Conservation (phyloP, 164 flowering plant species). For the Macadamia integrifolia region DNA sequence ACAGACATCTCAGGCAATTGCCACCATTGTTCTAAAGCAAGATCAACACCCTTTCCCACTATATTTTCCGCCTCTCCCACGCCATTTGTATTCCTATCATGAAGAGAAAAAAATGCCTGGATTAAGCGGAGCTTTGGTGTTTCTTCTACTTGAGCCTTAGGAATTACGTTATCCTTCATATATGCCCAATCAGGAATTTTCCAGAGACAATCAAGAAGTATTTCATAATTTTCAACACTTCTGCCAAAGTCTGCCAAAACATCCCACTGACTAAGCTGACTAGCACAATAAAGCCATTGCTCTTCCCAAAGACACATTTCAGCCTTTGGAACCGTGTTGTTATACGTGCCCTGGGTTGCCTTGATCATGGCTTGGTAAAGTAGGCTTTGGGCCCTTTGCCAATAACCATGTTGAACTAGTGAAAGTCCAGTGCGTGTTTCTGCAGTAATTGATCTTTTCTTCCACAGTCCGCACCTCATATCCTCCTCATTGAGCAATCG, state of each 20-base stretch:
- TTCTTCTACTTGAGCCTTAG: constrained; percentile 90
- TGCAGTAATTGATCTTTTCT: constrained; percentile 78
- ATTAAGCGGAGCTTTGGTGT: constrained; percentile 75
- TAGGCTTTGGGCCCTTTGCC: constrained; percentile 95
- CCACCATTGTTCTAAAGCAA: constrained; percentile 94
- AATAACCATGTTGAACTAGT: constrained; percentile 95
- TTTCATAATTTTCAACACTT: constrained; percentile 72
- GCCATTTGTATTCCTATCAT: constrained; percentile 77
- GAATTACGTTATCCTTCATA: constrained; percentile 79
- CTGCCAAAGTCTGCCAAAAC: constrained; percentile 82
- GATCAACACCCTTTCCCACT: constrained; percentile 88
- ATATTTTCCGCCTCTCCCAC: constrained; percentile 82
- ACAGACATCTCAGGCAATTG: constrained; percentile 93
- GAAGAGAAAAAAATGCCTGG: constrained; percentile 86
- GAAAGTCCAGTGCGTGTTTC: constrained; percentile 97
- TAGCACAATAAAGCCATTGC: constrained; percentile 92
- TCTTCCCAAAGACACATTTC: constrained; percentile 99
- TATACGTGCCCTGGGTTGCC: constrained; percentile 99
- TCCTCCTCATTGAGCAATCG: constrained; percentile 96
- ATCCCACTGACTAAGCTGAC: constrained; percentile 94
- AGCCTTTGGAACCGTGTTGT: constrained; percentile 93
- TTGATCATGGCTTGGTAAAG: constrained; percentile 95
- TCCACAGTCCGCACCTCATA: constrained; percentile 99
- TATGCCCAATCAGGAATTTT: constrained; percentile 84
- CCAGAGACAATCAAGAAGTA: constrained; percentile 85